These are phyloP conservation scores for Sherardia arvensis DNA, from an alignment of 257 asterid genomes.

Conservation along the genomic window DNA sequence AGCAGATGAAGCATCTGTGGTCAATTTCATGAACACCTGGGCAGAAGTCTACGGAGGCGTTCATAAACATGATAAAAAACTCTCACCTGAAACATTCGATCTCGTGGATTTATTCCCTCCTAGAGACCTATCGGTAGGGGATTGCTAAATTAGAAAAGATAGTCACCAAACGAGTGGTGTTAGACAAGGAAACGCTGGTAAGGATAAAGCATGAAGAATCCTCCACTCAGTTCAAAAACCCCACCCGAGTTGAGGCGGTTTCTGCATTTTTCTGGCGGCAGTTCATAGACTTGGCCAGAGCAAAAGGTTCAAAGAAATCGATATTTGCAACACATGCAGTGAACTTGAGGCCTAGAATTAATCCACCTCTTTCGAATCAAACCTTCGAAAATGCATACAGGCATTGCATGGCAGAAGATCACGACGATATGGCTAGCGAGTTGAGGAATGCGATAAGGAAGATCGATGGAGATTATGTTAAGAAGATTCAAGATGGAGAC, in stretches of 20 bases:
- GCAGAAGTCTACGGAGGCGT: constrained; percentile 18
- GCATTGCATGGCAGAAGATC: constrained; percentile 11
- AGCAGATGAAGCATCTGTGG: constrained; percentile 28
- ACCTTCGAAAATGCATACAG: constrained; percentile 24
- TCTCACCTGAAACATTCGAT: constrained; percentile 6
- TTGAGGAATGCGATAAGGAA: constrained; percentile 25
- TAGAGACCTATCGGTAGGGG: constrained; percentile 12
- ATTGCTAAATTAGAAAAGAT: constrained; percentile 12
- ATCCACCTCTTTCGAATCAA: constrained; percentile 16
- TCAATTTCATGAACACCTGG: constrained; percentile 32
- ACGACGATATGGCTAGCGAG: constrained; percentile 12
- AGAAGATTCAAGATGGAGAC: constrained; percentile 9
- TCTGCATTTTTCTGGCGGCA: constrained; percentile 34
- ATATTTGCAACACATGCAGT: constrained; percentile 24
- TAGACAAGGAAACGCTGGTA: constrained; percentile 21
- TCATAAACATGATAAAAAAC: not conserved
- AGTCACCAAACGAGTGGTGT: constrained; percentile 22
- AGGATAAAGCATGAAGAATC: constrained; percentile 13
- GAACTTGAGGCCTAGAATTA: constrained; percentile 26
- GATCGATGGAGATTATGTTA: constrained; percentile 17
- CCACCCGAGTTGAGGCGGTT: constrained; percentile 44
- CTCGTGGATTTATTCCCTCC: constrained; percentile 20
- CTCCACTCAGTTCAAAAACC: constrained; percentile 12
- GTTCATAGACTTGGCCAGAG: constrained; percentile 11
- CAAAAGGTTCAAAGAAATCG: not conserved